Conservation (phyloP, 2,329 filamentous ascomycete genomes). For the Cladosporium sp. region DNA sequence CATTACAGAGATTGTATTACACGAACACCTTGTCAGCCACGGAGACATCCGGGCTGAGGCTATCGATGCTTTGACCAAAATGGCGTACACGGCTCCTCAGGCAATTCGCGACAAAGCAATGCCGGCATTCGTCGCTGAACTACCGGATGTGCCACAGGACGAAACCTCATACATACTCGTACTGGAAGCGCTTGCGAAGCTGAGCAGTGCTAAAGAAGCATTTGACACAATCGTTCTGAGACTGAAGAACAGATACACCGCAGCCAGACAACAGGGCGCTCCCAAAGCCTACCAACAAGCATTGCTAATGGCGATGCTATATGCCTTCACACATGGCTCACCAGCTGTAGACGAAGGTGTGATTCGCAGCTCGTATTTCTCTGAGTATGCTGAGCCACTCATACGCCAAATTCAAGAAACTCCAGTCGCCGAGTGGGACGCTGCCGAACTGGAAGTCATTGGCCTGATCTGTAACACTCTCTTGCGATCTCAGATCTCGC, state of each 20-base stretch:
- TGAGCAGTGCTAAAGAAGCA: constrained; percentile 58
- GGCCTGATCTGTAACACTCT: constrained; percentile 59
- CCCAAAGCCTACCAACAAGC: constrained; percentile 54
- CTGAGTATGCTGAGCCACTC: constrained; percentile 44
- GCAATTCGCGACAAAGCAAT: constrained; percentile 62
- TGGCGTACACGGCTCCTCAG: constrained; percentile 59
- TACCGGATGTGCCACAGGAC: constrained; percentile 50
- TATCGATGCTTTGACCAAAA: constrained; percentile 55
- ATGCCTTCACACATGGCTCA: constrained; percentile 53
- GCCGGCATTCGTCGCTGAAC: constrained; percentile 60
- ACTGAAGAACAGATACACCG: constrained; percentile 59
- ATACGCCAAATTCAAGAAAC: constrained; percentile 35
- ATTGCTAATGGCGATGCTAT: constrained; percentile 58
- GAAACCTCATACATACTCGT: constrained; percentile 50
- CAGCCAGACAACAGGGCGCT: constrained; percentile 50
- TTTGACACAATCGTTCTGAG: constrained; percentile 61
- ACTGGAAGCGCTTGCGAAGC: constrained; percentile 60
- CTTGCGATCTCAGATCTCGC: constrained; percentile 48
- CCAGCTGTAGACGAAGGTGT: constrained; percentile 43
- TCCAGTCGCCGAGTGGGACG: constrained; percentile 38
- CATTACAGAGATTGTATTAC: constrained; percentile 57
- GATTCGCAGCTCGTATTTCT: constrained; percentile 39
- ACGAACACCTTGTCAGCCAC: constrained; percentile 53
- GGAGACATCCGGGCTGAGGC: constrained; percentile 57
- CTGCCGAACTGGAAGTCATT: constrained; percentile 54